Evolutionary conservation across 2,329 filamentous ascomycete species (phyloP).

Genomic region (Aspergillus ochraceus): DNA sequence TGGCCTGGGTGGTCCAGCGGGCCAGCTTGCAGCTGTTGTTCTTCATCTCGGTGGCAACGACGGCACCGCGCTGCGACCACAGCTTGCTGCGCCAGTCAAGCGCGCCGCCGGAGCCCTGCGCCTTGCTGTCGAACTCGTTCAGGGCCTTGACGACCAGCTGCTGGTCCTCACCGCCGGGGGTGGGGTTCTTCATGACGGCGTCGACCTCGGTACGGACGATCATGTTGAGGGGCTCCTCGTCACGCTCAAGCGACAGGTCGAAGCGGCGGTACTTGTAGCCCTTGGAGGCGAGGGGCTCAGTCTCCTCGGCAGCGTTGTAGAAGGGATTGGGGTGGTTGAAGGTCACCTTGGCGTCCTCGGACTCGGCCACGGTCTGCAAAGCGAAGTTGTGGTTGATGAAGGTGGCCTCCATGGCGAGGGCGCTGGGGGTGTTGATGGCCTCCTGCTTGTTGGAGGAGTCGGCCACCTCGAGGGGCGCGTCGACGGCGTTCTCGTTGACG

Average conservation of each 20-base stretch:
- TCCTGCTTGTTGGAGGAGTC: slow-evolving; percentile 76
- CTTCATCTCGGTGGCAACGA: slow-evolving; percentile 99
- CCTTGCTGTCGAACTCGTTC: slow-evolving; percentile 99
- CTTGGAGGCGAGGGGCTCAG: slow-evolving; percentile 91
- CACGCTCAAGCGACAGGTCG: slow-evolving; percentile 85
- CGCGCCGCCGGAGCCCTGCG: slow-evolving; percentile 89
- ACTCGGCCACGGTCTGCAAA: slow-evolving; percentile 90
- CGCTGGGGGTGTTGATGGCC: slow-evolving; percentile 86
- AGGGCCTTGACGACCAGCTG: slow-evolving; percentile 90
- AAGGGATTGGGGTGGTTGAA: slow-evolving; percentile 93
- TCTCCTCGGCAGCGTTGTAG: slow-evolving; percentile 92
- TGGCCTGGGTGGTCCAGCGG: slow-evolving; percentile 94
- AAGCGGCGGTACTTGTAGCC: slow-evolving; percentile 98
- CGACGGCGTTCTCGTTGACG: slow-evolving; percentile 97
- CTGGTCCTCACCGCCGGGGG: slow-evolving; percentile 81
- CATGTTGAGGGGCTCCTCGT: slow-evolving; percentile 90
- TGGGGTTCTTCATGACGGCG: slow-evolving; percentile 91
- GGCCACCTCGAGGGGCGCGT: slow-evolving; percentile 86
- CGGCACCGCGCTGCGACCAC: slow-evolving; percentile 89
- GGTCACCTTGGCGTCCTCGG: slow-evolving; percentile 71
- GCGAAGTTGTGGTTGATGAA: slow-evolving; percentile 99
- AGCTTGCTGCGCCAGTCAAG: slow-evolving; percentile 97
- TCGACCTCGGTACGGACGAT: slow-evolving; percentile 94
- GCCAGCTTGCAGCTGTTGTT: slow-evolving; percentile 99
- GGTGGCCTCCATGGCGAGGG: slow-evolving; percentile 93